Evolutionary conservation across 2,329 filamentous ascomycete genomes (phyloP).

Genomic region (Rutstroemia sp.): DNA sequence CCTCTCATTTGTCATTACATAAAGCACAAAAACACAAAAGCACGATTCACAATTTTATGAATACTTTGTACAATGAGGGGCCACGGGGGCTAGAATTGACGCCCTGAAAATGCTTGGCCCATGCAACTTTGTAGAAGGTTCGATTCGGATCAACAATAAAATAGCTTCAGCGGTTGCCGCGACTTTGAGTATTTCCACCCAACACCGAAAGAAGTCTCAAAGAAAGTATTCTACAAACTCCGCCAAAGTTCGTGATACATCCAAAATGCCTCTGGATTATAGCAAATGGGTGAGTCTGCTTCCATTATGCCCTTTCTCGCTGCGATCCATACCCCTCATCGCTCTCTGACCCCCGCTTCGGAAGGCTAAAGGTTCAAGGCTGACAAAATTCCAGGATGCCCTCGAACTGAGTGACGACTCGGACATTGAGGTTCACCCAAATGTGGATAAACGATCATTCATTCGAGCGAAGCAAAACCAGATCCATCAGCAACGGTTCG

Average conservation of each 20-base stretch:
- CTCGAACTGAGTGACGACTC: conserved; percentile 98
- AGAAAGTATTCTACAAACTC: neutral
- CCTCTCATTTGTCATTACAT: no score
- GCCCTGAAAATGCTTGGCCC: neutral
- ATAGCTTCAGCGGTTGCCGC: neutral
- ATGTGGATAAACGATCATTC: conserved; percentile 97
- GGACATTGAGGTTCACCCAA: conserved; percentile 96
- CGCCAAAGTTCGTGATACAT: neutral
- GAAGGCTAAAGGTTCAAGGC: conserved; percentile 27
- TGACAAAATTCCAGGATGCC: conserved; percentile 53
- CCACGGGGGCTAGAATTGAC: neutral
- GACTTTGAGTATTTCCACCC: neutral
- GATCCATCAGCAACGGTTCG: conserved; percentile 84
- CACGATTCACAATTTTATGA: no score
- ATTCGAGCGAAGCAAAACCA: conserved; percentile 97
- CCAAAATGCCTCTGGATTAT: conserved; percentile 53
- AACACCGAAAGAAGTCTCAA: neutral
- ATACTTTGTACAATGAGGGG: no score
- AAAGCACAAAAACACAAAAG: no score
- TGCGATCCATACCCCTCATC: neutral
- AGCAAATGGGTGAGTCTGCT: conserved; percentile 44
- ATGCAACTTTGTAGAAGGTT: conserved; percentile 20
- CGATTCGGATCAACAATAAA: conserved; percentile 11
- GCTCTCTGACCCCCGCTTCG: conserved; percentile 10
- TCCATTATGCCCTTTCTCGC: neutral